These are phyloP conservation scores for Kurtzmaniella natalensis DNA, from an alignment of 1,139 yeast genomes.

Conservation along the genomic window DNA sequence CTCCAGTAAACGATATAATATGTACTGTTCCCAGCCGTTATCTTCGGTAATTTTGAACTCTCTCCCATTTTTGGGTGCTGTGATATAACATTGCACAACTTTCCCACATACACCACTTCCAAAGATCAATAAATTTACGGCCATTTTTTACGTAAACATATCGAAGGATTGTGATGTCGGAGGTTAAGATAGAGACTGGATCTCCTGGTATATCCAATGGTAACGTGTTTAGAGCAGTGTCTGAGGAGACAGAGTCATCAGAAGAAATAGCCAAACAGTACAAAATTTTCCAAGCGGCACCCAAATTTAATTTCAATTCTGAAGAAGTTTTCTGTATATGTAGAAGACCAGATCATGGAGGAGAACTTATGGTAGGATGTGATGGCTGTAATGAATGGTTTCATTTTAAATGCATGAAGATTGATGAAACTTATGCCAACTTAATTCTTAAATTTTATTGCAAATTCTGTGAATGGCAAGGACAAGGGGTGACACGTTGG, in stretches of 20 bases:
- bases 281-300: constrained; percentile 37
- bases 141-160: too few relatives aligned
- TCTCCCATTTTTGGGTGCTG: too few relatives aligned
- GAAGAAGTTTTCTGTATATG: constrained; percentile 79
- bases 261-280: constrained; percentile 45
- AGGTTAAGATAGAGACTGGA: constrained; percentile 3
- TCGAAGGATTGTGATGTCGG: too few relatives aligned
- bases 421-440: constrained; percentile 49
- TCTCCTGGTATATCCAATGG: neutral
- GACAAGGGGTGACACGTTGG: constrained; percentile 51
- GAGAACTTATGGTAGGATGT: constrained; percentile 83
- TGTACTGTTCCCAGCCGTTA: too few relatives aligned
- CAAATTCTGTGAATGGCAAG: constrained; percentile 62
- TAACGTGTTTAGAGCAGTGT: neutral
- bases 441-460: constrained; percentile 69
- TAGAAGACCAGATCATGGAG: constrained; percentile 72
- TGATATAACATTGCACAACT: too few relatives aligned
- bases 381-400: constrained; percentile 97
- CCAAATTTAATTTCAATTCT: constrained; percentile 43
- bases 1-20: too few relatives aligned
- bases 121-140: too few relatives aligned
- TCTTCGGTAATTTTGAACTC: too few relatives aligned
- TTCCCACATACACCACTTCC: too few relatives aligned
- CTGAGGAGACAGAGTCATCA: constrained; percentile 17
- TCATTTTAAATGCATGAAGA: constrained; percentile 73